Evolutionary conservation across 176 grass and related monocot genomes (phyloP), one percentile per base, ranked within the genome.

Genomic region (Cocos nucifera): DNA sequence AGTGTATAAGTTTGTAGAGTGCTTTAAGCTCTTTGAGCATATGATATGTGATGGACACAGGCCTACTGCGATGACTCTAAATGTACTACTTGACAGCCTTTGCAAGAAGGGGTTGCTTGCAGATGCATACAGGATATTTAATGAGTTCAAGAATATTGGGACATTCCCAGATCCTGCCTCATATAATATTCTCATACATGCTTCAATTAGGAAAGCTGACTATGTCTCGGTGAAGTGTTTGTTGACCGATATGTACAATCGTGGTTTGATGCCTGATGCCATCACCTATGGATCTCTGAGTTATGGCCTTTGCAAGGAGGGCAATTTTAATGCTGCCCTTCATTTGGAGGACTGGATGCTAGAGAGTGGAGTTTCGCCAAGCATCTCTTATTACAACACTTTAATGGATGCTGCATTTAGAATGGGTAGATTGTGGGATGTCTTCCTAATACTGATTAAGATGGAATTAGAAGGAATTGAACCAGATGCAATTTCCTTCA

Each of bases 121-220:
- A 54, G 17, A 63, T 56, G 56, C 55, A 25, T 69, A 26, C 27
- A 70, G 56, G 63, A 57, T 70, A 28, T 64, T 78, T 17, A 23
- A 71, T 5, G 22, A 70, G 24, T 78, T 69, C 21, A 70, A 44
- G 29, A 63, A 30, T n/a, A 29, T 53, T 2, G 19, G 51, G 39
- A 49, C 53, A 54, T 61, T 56, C 20, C 66, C 75, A 29, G 58
- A 78, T 57, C 71, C 20, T 17, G 63, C 50, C 23, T 64, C 58
- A 17, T 78, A 78, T 78, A 78, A 78, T 63, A 71, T 78, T 50
- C 75, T 78, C 16, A 64, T 78, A 29, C 25, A 58, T 58, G 57
- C 56, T 63, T 77, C 21, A 26, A 44, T 74, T 39, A 65, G 18
- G 62, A 52, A 65, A 74, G 53, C 18, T 17, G 71, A 65, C 15